phyloP scores from a whole-genome alignment of 345 rosid genomes.

The Nephelium lappaceum region DNA sequence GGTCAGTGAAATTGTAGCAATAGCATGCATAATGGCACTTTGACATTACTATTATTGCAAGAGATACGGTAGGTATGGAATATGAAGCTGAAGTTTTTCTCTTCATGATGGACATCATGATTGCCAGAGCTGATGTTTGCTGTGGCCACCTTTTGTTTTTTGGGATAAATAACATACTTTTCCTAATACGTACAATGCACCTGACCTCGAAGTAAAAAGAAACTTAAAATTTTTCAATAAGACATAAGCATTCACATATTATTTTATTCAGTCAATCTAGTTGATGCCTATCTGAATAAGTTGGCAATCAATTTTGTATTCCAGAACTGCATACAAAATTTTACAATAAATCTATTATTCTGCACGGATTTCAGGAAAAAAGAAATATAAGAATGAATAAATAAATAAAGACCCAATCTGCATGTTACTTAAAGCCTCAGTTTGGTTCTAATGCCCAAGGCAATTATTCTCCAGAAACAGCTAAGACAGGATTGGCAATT shows the following conservation, averaged over 20 bases:
- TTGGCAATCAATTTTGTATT: neutral
- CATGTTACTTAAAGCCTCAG: neutral
- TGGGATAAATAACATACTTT: neutral
- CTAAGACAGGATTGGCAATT: neutral
- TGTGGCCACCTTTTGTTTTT: neutral
- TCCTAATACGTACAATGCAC: neutral
- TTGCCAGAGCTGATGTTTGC: neutral
- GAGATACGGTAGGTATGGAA: neutral
- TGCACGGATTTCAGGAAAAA: neutral
- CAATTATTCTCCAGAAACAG: neutral
- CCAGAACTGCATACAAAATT: neutral
- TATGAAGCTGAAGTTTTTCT: slow-evolving; percentile 2
- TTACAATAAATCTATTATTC: neutral
- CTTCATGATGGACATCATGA: neutral
- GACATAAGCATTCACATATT: neutral
- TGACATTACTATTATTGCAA: neutral
- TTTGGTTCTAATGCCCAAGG: slow-evolving; percentile 11
- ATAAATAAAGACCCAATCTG: neutral
- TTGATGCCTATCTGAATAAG: neutral
- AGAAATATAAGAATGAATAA: neutral
- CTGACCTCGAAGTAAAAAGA: neutral
- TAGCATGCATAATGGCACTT: neutral
- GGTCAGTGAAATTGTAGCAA: neutral
- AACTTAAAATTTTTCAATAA: neutral
- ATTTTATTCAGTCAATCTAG: neutral